A percentile compares a stretch with the other conserved stretches of the same genome.
These are phyloP conservation scores for Cytospora paraplurivora DNA, from an alignment of 2,329 filamentous ascomycete species.

Conservation along the genomic window DNA sequence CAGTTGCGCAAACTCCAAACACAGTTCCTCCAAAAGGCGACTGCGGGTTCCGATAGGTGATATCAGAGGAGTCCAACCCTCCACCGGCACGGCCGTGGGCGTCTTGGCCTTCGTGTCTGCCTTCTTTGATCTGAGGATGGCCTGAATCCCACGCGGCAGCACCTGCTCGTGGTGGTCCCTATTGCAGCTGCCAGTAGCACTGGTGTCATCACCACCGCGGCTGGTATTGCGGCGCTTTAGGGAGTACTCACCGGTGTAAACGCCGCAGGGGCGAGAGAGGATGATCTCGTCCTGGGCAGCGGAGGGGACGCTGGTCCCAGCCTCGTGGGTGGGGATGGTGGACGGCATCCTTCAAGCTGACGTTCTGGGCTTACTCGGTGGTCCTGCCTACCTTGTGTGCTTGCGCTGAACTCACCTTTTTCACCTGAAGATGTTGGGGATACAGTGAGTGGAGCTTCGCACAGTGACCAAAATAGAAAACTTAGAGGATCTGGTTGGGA, in stretches of 20 bases:
- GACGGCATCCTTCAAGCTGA: background rate
- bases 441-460: background rate
- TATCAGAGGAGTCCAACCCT: slow-evolving; percentile 7
- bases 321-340: background rate
- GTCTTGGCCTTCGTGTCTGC: background rate
- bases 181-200: background rate
- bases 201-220: background rate
- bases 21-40: background rate
- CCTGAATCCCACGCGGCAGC: background rate
- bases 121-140: background rate
- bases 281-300: background rate
- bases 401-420: background rate
- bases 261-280: background rate
- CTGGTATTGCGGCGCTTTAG: background rate
- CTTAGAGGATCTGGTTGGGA: background rate
- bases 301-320: background rate
- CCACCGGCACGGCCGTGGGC: background rate
- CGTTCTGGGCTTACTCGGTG: background rate
- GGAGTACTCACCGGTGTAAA: slow-evolving; percentile 7
- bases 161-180: background rate
- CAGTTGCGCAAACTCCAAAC: slow-evolving; percentile 14
- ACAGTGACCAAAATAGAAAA: background rate
- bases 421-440: too few relatives aligned
- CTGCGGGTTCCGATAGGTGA: background rate
- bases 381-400: background rate